Evolutionary conservation across 2,329 filamentous ascomycete genomes (phyloP).

Genomic region (Cytospora chrysosperma): DNA sequence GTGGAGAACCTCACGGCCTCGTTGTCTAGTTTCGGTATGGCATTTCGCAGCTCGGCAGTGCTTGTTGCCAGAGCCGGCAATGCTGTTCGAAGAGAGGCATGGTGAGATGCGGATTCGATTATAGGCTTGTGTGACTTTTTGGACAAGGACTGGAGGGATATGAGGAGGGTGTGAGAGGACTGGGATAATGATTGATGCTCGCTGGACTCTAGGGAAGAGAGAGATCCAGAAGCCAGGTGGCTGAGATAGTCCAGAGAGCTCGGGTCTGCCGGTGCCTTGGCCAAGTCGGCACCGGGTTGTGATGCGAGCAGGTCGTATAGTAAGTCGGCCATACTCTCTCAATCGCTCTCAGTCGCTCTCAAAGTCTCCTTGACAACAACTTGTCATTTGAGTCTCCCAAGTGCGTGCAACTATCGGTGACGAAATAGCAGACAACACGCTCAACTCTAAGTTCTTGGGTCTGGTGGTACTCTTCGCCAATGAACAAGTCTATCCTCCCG

Average conservation of each 20-base stretch:
- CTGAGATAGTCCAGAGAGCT: conserved; percentile 70
- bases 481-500: not conserved
- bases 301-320: conserved; percentile 68
- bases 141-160: conserved; percentile 82
- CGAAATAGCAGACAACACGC: not conserved
- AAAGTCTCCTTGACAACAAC: not conserved
- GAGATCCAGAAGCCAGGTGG: conserved; percentile 72
- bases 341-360: not conserved
- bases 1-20: conserved; percentile 78
- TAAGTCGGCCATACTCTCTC: conserved; percentile 63
- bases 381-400: not conserved
- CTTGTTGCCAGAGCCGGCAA: conserved; percentile 69
- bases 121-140: conserved; percentile 86
- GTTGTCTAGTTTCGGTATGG: conserved; percentile 75
- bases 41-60: conserved; percentile 64
- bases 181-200: conserved; percentile 82
- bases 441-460: not conserved
- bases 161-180: conserved; percentile 73
- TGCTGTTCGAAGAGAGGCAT: conserved; percentile 69
- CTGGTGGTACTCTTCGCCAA: not conserved
- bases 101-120: conserved; percentile 75
- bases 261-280: conserved; percentile 42
- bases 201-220: conserved; percentile 67
- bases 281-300: conserved; percentile 31
- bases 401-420: not conserved